phyloP scores from a whole-genome alignment of 768 basidiomycete species.

The Tephrocybe rancida region DNA sequence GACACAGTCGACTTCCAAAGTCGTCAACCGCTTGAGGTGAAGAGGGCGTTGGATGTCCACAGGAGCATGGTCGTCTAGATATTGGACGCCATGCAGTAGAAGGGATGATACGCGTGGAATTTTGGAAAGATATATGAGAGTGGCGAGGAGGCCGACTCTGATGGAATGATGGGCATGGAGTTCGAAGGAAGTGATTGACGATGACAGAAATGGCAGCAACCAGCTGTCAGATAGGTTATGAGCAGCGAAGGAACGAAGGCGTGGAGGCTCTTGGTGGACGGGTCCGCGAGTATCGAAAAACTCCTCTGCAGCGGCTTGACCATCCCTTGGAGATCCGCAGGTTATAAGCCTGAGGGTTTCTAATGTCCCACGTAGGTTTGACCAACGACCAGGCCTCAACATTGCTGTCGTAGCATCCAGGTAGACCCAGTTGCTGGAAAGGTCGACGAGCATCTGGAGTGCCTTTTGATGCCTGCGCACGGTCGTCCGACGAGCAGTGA shows the following conservation, averaged over 20 bases:
- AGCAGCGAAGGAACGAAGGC: slow-evolving; percentile 24
- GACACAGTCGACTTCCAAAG: slow-evolving; percentile 21
- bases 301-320: slow-evolving; percentile 1
- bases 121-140: slow-evolving; percentile 14
- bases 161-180: neutral
- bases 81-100: slow-evolving; percentile 15
- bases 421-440: slow-evolving; percentile 29
- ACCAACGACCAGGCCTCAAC: slow-evolving; percentile 21
- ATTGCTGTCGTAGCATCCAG: slow-evolving; percentile 22
- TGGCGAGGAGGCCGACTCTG: slow-evolving; percentile 5
- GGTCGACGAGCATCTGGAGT: slow-evolving; percentile 14
- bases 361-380: slow-evolving; percentile 17
- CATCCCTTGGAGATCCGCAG: neutral
- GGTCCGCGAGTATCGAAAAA: slow-evolving; percentile 15
- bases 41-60: neutral
- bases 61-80: slow-evolving; percentile 1
- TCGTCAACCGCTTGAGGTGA: slow-evolving; percentile 19
- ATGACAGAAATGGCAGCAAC: slow-evolving; percentile 25
- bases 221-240: slow-evolving; percentile 15
- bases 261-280: slow-evolving; percentile 4
- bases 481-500: slow-evolving; percentile 14
- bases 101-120: slow-evolving; percentile 22
- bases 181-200: slow-evolving; percentile 25
- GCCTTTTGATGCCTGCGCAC: neutral
- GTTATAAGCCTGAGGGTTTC: slow-evolving; percentile 20